Percentiles rank a stretch among this genome's conserved stretches.
These are phyloP conservation scores for Phyllosticta paracitricarpa DNA, from an alignment of 2,329 filamentous ascomycete species.

Conservation along the genomic window DNA sequence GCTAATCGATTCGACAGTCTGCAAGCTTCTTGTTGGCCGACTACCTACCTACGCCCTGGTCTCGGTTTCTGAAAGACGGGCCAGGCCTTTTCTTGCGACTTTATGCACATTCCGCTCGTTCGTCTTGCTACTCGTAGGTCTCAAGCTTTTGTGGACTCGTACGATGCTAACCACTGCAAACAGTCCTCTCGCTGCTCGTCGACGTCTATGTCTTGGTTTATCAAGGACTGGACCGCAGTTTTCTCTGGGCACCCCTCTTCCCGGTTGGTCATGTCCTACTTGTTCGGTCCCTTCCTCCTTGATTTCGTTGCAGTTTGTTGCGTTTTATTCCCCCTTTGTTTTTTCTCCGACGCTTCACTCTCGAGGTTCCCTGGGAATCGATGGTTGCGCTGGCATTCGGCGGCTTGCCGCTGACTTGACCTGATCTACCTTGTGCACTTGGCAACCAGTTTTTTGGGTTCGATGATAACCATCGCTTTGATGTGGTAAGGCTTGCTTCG, in stretches of 20 bases:
- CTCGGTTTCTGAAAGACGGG: not conserved
- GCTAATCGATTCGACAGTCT: not conserved
- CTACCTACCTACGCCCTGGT: not conserved
- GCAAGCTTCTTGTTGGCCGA: not conserved
- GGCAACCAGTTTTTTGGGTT: too few relatives aligned
- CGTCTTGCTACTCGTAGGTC: not conserved
- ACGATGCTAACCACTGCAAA: not conserved
- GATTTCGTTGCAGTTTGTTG: not conserved
- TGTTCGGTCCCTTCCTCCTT: not conserved
- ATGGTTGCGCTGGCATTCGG: not conserved
- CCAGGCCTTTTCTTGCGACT: not conserved
- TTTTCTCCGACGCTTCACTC: not conserved
- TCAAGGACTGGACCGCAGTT: not conserved
- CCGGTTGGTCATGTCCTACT: not conserved
- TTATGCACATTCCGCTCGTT: not conserved
- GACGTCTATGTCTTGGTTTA: not conserved
- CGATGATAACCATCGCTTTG: too few relatives aligned
- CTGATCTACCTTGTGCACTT: too few relatives aligned
- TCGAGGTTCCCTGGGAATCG: not conserved
- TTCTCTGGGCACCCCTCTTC: not conserved
- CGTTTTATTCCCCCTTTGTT: not conserved
- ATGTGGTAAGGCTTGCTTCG: too few relatives aligned
- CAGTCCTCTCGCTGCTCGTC: not conserved
- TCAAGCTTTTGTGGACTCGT: not conserved
- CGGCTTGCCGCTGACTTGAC: too few relatives aligned